These are phyloP conservation scores for Skeletonema grethae DNA, from an alignment of 108 stramenopile genomes.

Conservation along the genomic window DNA sequence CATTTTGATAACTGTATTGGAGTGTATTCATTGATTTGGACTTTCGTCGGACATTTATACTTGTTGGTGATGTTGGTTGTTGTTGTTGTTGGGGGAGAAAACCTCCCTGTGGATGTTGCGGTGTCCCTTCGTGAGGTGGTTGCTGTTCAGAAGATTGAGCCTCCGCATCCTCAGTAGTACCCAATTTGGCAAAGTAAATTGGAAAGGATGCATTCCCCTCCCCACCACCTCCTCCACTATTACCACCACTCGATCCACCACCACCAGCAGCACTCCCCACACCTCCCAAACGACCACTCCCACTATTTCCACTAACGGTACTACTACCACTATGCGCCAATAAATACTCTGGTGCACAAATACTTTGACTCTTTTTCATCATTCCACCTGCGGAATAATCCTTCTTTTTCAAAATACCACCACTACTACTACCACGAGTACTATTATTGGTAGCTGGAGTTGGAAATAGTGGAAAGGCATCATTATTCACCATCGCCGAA, in stretches of 20 bases:
- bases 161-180: too few relatives aligned
- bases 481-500: not conserved
- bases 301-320: not conserved
- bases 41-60: not conserved
- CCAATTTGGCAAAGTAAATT: not conserved
- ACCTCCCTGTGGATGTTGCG: not conserved
- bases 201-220: not conserved
- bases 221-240: not conserved
- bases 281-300: not conserved
- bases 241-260: not conserved
- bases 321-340: too few relatives aligned
- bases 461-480: not conserved
- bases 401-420: not conserved
- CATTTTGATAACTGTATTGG: conserved; percentile 26
- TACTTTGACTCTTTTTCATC: not conserved
- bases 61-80: not conserved
- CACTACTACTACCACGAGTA: too few relatives aligned
- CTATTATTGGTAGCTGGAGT: too few relatives aligned
- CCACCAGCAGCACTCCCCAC: not conserved
- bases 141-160: too few relatives aligned
- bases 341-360: not conserved
- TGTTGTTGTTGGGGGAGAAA: not conserved
- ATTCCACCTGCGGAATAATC: not conserved
- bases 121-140: not conserved
- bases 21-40: conserved; percentile 34